Base-by-base conservation (phyloP, 202 grass and related monocot species). In the Schoenoplectus triqueter region DNA sequence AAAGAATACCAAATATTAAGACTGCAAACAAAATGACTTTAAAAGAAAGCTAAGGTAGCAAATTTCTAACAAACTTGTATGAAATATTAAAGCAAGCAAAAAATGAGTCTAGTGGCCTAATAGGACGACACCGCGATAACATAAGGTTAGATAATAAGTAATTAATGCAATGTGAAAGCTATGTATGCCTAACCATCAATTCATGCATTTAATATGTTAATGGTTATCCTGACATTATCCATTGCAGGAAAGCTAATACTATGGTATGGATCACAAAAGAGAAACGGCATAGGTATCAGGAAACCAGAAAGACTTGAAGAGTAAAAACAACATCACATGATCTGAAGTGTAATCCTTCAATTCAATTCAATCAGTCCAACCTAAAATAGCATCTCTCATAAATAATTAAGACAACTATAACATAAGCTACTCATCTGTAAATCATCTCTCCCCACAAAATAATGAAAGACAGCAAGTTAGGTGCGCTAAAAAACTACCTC, bases 401-500 rank as follows among this genome's bases (percentile, higher is more conserved):
- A 22, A 54, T 55, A 19, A 45, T 18, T 47, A 73, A 56, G 2
- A 42, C 52, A 78, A 78, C 51, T 44, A 55, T 51, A 15, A 6
- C 70, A 20, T 19, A 51, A 2, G 20, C 21, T 21, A 51, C 17
- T 7, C 46, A 21, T 10, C 45, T 73, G 8, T 21, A 73, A 10
- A 50, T 51, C 17, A 73, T 51, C 17, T 20, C 14, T 31, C 70
- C 39, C 69, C 2, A 42, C 54, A 78, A 60, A 57, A 42, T 78
- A 9, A 78, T 78, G 42, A 78, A 78, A 61, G 74, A 21, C 54
- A 78, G 22, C 13, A 21, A 84, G 54, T n/a, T 73, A 69, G 14
- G 45, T 14, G 47, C 47, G 14, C 59, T 46, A 78, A 63, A 42
- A 44, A 10, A 9, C 66, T 93, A 98, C 95, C 92, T 93, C 91